A percentile compares a stretch with the other conserved stretches of the same genome.
phyloP scores from a whole-genome alignment of 306 rosid genomes.

The Luffa acutangula region DNA sequence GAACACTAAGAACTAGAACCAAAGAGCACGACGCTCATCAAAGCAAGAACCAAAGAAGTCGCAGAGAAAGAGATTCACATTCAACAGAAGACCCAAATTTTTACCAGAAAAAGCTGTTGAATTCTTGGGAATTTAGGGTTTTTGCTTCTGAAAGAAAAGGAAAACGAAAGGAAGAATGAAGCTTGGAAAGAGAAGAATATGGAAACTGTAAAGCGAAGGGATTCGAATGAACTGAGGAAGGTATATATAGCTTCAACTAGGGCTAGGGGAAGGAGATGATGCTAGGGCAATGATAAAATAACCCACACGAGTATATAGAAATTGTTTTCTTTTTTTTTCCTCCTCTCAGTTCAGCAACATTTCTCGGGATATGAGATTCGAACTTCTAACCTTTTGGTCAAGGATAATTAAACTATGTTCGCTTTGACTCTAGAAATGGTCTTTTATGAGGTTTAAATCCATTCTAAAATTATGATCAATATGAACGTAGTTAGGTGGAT shows the following conservation, averaged over 20 bases:
- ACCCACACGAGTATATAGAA: neutral
- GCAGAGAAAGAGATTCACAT: neutral
- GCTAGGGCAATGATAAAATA: neutral
- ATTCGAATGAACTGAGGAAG: neutral
- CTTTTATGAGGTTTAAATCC: too few species aligned
- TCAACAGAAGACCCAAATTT: neutral
- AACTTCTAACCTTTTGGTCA: too few species aligned
- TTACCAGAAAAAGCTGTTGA: neutral
- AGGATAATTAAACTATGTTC: too few species aligned
- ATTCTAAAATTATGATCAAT: too few species aligned
- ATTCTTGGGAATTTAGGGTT: neutral
- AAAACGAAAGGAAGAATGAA: neutral
- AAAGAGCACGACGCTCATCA: slow-evolving; percentile 21
- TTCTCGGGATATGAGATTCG: too few species aligned
- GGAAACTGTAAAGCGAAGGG: neutral
- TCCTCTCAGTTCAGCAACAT: too few species aligned
- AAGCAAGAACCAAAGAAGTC: neutral
- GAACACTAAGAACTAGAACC: neutral
- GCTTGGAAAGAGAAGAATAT: neutral
- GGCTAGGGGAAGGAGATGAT: neutral
- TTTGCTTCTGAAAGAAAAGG: neutral
- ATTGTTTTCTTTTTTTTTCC: too few species aligned
- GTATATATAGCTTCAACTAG: slow-evolving; percentile 7
- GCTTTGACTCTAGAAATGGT: too few species aligned
- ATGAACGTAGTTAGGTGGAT: too few species aligned